These are phyloP conservation scores for Arabidopsis suecica DNA, from an alignment of 345 rosid species.

Conservation along the genomic window DNA sequence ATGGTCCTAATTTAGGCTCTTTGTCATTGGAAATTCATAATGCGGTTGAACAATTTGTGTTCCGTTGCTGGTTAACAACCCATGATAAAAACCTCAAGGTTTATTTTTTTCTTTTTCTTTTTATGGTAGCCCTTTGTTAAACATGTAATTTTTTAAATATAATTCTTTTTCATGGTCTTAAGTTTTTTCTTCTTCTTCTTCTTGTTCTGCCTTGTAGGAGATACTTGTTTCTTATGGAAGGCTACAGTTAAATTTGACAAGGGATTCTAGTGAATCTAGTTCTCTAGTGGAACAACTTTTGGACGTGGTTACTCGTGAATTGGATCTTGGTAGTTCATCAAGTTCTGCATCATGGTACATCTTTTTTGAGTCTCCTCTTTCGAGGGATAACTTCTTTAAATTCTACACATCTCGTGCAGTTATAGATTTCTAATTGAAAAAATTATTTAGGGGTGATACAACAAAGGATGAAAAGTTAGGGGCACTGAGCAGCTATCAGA, in stretches of 20 bases:
- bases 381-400: not conserved
- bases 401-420: constrained; percentile 15
- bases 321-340: constrained; percentile 73
- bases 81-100: constrained; percentile 84
- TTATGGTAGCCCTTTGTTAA: constrained; percentile 22
- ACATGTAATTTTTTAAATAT: not conserved
- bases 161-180: constrained; percentile 22
- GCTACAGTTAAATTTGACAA: constrained; percentile 71
- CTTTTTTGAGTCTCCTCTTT: constrained; percentile 36
- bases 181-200: not conserved
- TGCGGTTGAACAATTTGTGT: constrained; percentile 64
- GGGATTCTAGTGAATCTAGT: constrained; percentile 61
- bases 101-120: constrained; percentile 20
- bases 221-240: constrained; percentile 72
- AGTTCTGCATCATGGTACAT: constrained; percentile 60
- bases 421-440: constrained; percentile 34
- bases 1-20: constrained; percentile 89
- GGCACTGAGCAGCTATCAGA: constrained; percentile 62
- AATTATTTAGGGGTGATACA: constrained; percentile 65
- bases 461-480: constrained; percentile 79
- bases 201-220: constrained; percentile 59
- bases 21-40: constrained; percentile 69
- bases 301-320: constrained; percentile 79
- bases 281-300: constrained; percentile 75
- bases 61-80: constrained; percentile 72